Base-by-base conservation (phyloP, 164 flowering plant genomes). In the Taxillus chinensis region DNA sequence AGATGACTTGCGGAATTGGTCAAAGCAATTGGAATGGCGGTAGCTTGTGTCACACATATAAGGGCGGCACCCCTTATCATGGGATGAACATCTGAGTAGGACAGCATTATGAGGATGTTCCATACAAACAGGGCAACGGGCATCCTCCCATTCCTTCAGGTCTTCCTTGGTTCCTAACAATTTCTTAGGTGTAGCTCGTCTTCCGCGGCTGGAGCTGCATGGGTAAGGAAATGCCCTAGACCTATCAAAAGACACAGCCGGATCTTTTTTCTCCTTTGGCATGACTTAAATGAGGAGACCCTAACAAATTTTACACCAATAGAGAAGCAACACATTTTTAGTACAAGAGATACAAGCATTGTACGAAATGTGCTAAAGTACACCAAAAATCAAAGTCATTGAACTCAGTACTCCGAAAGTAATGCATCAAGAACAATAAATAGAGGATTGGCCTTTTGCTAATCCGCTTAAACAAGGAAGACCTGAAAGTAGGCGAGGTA, bases 91-190 rank as follows among this genome's bases (percentile, higher is more conserved):
- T 5, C 82, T 46, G 52, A 92, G 87, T 13, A 92, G 84, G 50
- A 89, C 82, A 8, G 95, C 96, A 77, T 92, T 92, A 68, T 90
- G 98, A 43, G 98, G 98, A 69, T 86, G 95, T 54, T 92, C 98
- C 92, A 92, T 84, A 68, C 98, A 92, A n/a, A 92, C 92, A 53
- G 98, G 90, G 74, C 98, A 92, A 64, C 88, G 73, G 9, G 86
- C 86, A 45, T 89, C 95, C 73, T 90, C 96, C 98, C 96, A 92
- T 71, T 89, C 90, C 70, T 75, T 86, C 16, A 74, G 39, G 65
- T 78, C 75, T 57, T 78, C 80, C 49, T 66, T 77, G 7, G 63
- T 61, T 50, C 80, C 87, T 10, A 55, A 63, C 8, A 75, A 53
- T 12, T 65, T 67, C 67, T 57, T 77, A 9, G 87, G 56, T 62